Base-by-base conservation (phyloP, 2,329 filamentous ascomycete species). In the Ophiosphaerella korrae region DNA sequence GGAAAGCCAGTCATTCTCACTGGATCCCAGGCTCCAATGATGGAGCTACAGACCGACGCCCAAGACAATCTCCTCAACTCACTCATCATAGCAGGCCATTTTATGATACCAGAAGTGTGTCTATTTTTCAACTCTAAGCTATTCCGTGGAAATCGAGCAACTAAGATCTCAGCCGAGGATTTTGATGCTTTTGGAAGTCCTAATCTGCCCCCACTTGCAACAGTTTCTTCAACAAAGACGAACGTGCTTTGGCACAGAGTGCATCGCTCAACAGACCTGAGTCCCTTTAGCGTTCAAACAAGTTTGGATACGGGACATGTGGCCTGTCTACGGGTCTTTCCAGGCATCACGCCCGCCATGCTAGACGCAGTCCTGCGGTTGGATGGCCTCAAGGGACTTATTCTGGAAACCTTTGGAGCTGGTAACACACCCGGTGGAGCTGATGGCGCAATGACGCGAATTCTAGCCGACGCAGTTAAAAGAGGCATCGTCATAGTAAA, bases 51-150 rank as follows among this genome's bases (percentile, higher is more conserved):
- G 74, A 94, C 89, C 44, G 92, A 97, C 72, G 92, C 92, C 8
- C 89, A 92, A 33, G 92, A 95, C 76, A 97, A 96, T 67, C 82
- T 97, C 11, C 83, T 96, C 5, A 90, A 90, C 16, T 92, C 90
- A 1, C 82, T 96, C 66, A 91, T 96, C 67, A 88, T 96, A 48
- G 92, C 92, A 3, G 91, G 91, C 31, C 94, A 94, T 53, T 96
- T 96, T 69, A 89, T 91, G 77, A 90, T 97, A 50, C 92, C 92
- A 0, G 92, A 96, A 72, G 92, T 97, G 45, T 92, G 90, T 70
- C 82, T 97, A 32, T 96, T 95, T 78, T 97, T 97, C 80, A 90
- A 94, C 74, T 89, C 95, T 77, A 90, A 87, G 60, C 83, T 97
- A 16, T 95, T 92, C 76, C 86, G 92, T 23, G 92, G 92, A 13